phyloP scores from a whole-genome alignment of 2,329 filamentous ascomycete genomes.

The Colletotrichum sp. region DNA sequence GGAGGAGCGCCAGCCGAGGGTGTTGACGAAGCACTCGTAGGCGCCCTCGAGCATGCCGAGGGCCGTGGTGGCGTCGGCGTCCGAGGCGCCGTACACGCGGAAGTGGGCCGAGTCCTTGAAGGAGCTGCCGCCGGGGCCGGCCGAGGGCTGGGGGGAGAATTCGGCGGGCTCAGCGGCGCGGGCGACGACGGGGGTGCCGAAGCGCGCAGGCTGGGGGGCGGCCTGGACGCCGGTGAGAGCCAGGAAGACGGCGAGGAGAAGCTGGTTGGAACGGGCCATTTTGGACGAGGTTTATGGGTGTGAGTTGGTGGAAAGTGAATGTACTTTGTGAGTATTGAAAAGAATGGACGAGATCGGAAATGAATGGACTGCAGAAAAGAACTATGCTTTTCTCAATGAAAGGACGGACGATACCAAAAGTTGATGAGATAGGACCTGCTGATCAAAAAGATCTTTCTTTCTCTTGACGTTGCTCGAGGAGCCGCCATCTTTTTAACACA shows the following conservation, averaged over 20 bases:
- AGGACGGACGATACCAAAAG: background rate
- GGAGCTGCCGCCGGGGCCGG: slow-evolving; percentile 35
- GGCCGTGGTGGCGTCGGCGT: slow-evolving; percentile 26
- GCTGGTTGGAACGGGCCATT: slow-evolving; percentile 5
- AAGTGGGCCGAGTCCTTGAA: slow-evolving; percentile 42
- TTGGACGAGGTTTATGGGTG: background rate
- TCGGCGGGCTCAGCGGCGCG: slow-evolving; percentile 23
- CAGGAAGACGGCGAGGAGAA: slow-evolving; percentile 10
- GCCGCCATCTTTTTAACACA: background rate
- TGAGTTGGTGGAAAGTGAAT: background rate
- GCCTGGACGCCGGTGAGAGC: slow-evolving; percentile 1
- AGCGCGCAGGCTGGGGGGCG: slow-evolving; percentile 23
- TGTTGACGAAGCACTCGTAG: slow-evolving; percentile 44
- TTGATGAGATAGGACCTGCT: background rate
- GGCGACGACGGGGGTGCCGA: slow-evolving; percentile 57
- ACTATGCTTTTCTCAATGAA: background rate
- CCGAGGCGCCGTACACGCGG: slow-evolving; percentile 38
- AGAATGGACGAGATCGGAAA: background rate
- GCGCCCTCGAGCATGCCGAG: slow-evolving; percentile 51
- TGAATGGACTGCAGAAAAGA: background rate
- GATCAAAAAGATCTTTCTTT: background rate
- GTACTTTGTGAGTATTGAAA: background rate
- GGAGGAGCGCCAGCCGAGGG: slow-evolving; percentile 42
- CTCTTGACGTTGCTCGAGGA: background rate
- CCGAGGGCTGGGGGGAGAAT: slow-evolving; percentile 32